Base-by-base conservation (phyloP, 2,329 filamentous ascomycete genomes). In the Talaromyces sp. region DNA sequence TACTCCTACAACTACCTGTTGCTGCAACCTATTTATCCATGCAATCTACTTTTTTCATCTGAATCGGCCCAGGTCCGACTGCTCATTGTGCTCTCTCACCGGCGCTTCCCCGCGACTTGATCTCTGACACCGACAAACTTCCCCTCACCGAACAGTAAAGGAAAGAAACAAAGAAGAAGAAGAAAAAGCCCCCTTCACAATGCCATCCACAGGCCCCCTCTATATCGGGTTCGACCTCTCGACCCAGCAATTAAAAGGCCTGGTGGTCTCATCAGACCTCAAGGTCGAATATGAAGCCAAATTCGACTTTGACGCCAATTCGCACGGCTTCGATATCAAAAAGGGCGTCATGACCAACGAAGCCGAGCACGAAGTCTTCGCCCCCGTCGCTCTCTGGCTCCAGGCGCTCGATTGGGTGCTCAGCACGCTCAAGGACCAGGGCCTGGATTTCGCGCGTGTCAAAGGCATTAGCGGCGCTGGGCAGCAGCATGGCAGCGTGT, bases 401-500 rank as follows among this genome's bases (percentile, higher is more conserved):
- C 93, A 97, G 75, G 91, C 93, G 24, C 79, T 97, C 51, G 92
- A 97, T 71, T 85, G 93, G 19, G 91, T 97, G 17, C 83, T 97
- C 59, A 77, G 81, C 54, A 86, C 89, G 17, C 81, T 99, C 63
- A 82, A 84, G 66, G 82, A 86, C 48, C 83, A 86, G 62, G 86
- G 87, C 0, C 83, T 91, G 59, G 88, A 92, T 66, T 88, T 97
- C 68, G 77, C 81, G 57, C 84, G 85, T 56, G 86, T 99, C 64
- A 86, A 84, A 69, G 93, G 91, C 31, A 83, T 99, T 67, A 93
- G 90, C 69, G 94, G 92, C 64, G 92, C 93, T 17, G 92, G 94
- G 58, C 95, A 97, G 83, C 94, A 99, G 80, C 94, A 97, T 75
- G 94, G 94, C 35, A 97, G 93, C 73, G 92, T 97, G 29, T 97